These are phyloP conservation scores for Elasticomyces elasticus DNA, from an alignment of 495 filamentous ascomycete species.

Conservation along the genomic window DNA sequence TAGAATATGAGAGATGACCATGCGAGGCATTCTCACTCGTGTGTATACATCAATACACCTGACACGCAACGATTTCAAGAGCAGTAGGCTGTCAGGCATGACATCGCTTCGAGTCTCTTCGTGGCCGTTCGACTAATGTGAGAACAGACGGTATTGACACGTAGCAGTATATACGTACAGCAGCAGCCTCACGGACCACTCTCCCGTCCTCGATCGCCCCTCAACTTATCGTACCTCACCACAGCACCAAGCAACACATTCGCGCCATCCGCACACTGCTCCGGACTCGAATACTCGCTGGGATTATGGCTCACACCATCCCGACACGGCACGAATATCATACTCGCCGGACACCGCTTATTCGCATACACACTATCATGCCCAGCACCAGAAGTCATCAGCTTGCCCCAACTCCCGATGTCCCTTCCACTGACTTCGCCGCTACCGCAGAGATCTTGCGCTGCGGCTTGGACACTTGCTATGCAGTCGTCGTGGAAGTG, in stretches of 20 bases:
- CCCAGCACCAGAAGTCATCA: constrained; percentile 45
- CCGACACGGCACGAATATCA: constrained; percentile 59
- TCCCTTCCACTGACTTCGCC: constrained; percentile 35
- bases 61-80: too few species aligned
- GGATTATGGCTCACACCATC: constrained; percentile 60
- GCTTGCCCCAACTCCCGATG: constrained; percentile 24
- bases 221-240: constrained; percentile 46
- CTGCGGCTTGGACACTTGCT: constrained; percentile 51
- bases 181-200: neutral
- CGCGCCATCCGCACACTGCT: constrained; percentile 54
- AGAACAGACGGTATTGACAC: neutral
- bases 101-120: too few species aligned
- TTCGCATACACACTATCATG: constrained; percentile 59
- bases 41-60: too few species aligned
- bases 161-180: neutral
- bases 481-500: constrained; percentile 65
- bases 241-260: constrained; percentile 54
- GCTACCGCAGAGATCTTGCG: constrained; percentile 39
- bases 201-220: constrained; percentile 13
- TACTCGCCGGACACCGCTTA: constrained; percentile 49
- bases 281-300: constrained; percentile 48
- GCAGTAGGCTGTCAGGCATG: too few species aligned
- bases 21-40: too few species aligned
- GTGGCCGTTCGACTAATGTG: too few species aligned
- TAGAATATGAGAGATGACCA: too few species aligned